Evolutionary conservation across 345 rosid genomes (phyloP).

Genomic region (thale cress (Arabidopsis thaliana)): DNA sequence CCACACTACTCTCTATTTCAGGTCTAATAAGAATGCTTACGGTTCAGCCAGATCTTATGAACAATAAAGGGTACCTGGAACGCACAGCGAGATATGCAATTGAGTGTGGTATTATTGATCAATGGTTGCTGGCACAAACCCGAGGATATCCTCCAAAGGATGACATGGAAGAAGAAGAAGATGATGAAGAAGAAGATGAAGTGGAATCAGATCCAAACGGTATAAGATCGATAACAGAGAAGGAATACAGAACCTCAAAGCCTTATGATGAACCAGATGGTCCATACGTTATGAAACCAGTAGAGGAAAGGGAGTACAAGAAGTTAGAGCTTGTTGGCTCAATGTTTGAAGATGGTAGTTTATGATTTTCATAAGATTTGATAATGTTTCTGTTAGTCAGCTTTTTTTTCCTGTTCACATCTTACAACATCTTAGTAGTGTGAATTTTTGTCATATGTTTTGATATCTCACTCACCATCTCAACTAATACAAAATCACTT

Average conservation of each 20-base stretch:
- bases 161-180: constrained; percentile 56
- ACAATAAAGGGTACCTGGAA: constrained; percentile 70
- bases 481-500: background rate
- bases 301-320: constrained; percentile 43
- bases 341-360: constrained; percentile 42
- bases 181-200: constrained; percentile 53
- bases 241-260: constrained; percentile 59
- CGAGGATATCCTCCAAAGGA: constrained; percentile 80
- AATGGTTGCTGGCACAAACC: constrained; percentile 67
- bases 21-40: constrained; percentile 88
- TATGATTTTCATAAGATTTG: constrained; percentile 16
- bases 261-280: constrained; percentile 48
- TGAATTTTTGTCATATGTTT: constrained; percentile 18
- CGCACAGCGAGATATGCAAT: constrained; percentile 71
- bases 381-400: constrained; percentile 7
- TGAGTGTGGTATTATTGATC: constrained; percentile 83
- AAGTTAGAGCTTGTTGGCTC: constrained; percentile 44
- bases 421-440: constrained; percentile 26
- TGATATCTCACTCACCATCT: constrained; percentile 11
- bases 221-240: constrained; percentile 68
- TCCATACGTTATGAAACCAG: constrained; percentile 47
- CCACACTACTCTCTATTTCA: constrained; percentile 42
- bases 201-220: constrained; percentile 62
- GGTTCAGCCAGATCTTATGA: constrained; percentile 66
- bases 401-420: constrained; percentile 20